Base-by-base conservation (phyloP, 2,329 filamentous ascomycete species). In the Epichloe typhina region DNA sequence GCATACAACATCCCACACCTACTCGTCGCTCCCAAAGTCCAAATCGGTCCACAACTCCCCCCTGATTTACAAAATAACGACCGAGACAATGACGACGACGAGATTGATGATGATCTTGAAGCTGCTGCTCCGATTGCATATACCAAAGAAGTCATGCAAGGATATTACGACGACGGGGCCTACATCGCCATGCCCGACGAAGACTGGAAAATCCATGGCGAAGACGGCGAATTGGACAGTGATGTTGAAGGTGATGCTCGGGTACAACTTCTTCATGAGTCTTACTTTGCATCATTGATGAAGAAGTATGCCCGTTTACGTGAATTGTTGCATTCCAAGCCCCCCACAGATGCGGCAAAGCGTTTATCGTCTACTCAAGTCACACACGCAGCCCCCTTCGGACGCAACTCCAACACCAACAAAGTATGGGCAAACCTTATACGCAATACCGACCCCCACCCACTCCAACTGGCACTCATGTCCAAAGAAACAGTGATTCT, bases 91-190 rank as follows among this genome's bases (percentile, higher is more conserved):
- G 59, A 66, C 31, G 60, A 56, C 7, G 62, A 66, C 9, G 58
- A 63, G n/a, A 26, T 56, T 15, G 49, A 64, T 3, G 70, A 75
- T 52, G 64, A 66, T 47, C 5, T 6, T 31, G n/a, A 37, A 4
- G 17, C 33, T 19, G 23, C 31, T 13, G 23, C 36, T 13, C 26
- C 37, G 15, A 63, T 61, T 35, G 71, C 76, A 41, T 80, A 81
- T 59, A 60, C 71, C 8, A 62, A 70, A 19, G 73, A 75, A 49
- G 78, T 84, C 58, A 69, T 72, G 21, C 68, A 76, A 50, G 85
- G 84, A 11, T 83, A 80, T 61, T 93, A 87, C 63, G 71, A 81
- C 15, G 86, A 95, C 57, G 89, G 88, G 46, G 85, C 87, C 38
- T 95, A 88, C 63, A 79, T 84, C 23, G 85, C 82, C 4, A 72